A percentile compares a stretch with the other conserved stretches of the same genome.
phyloP scores from a whole-genome alignment of 805 yeast species.

The Cyberlindnera mississippiensis region DNA sequence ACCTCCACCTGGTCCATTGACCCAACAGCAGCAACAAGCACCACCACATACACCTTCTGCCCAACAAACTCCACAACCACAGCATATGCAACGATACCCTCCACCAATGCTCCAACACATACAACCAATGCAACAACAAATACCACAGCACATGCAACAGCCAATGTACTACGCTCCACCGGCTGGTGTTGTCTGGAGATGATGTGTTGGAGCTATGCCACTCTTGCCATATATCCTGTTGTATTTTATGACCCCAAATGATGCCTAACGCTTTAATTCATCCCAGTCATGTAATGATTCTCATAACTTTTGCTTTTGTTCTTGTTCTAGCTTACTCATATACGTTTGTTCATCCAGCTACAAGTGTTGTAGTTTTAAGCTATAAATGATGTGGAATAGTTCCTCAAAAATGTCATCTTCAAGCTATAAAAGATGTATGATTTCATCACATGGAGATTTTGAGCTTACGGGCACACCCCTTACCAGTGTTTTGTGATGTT shows the following conservation, averaged over 20 bases:
- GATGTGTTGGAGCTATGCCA: not conserved
- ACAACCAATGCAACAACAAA: not conserved
- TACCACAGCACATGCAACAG: not conserved
- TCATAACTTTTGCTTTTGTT: no score
- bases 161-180: constrained; percentile 12
- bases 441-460: no score
- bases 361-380: no score
- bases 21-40: not conserved
- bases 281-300: no score
- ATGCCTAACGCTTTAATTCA: no score
- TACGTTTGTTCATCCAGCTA: no score
- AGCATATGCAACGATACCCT: not conserved
- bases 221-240: not conserved
- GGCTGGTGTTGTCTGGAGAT: constrained; percentile 15
- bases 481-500: no score
- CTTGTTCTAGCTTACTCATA: no score
- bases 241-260: not conserved
- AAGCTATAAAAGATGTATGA: no score
- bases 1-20: not conserved
- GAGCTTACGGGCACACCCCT: no score
- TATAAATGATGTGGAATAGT: no score
- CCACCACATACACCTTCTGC: not conserved
- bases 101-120: not conserved
- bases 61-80: not conserved
- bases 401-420: no score